These are phyloP conservation scores for Neurospora africana DNA, from an alignment of 495 filamentous ascomycete species.

Conservation along the genomic window DNA sequence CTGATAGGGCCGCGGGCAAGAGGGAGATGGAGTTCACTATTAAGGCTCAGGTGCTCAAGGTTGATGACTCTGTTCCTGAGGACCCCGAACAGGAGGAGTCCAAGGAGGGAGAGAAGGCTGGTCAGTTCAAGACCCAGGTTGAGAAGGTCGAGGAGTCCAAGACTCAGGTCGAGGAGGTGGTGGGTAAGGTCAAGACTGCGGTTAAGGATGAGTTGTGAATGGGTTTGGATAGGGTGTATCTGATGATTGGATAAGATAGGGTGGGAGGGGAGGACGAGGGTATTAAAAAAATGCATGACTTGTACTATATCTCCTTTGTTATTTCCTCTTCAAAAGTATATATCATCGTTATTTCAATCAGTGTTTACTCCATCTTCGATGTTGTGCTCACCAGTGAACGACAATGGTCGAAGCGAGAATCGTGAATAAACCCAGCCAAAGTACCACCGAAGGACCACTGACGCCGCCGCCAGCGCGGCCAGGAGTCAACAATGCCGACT, in stretches of 20 bases:
- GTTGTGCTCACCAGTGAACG: not conserved
- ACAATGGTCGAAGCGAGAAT: no score
- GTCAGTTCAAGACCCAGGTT: not conserved
- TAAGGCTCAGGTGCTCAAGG: slow-evolving; percentile 19
- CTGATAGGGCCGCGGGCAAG: slow-evolving; percentile 5
- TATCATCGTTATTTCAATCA: not conserved
- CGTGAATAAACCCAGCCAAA: no score
- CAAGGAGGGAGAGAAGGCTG: not conserved
- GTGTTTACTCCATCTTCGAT: not conserved
- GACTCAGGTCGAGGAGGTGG: not conserved
- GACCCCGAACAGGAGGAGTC: not conserved
- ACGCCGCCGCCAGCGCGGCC: not conserved
- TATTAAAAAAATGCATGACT: not conserved
- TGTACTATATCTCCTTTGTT: not conserved
- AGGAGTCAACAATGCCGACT: not conserved
- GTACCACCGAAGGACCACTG: not conserved
- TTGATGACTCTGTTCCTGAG: not conserved
- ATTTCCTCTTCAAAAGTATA: not conserved
- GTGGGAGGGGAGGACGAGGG: not conserved
- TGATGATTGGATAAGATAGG: not conserved
- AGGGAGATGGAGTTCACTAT: slow-evolving; percentile 22
- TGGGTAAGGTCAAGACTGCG: not conserved
- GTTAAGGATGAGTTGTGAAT: not conserved
- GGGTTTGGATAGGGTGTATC: not conserved
- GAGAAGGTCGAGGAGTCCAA: not conserved